Percentiles rank a stretch among this genome's conserved stretches.
phyloP scores from a whole-genome alignment of 2,329 filamentous ascomycete species.

The Diaporthe sp. region DNA sequence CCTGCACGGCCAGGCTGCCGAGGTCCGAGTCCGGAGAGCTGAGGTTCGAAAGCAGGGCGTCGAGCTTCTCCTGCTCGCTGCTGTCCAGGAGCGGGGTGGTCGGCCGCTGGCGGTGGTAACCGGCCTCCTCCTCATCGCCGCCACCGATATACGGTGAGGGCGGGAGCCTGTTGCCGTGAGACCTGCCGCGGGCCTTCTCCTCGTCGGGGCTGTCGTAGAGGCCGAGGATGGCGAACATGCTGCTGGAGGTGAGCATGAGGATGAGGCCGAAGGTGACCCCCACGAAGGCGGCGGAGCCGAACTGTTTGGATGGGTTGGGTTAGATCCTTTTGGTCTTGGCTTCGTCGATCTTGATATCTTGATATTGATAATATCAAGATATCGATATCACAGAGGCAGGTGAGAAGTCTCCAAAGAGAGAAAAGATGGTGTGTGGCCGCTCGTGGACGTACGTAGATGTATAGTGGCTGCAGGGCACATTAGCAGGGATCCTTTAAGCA shows the following conservation, averaged over 20 bases:
- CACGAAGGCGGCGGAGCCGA: conserved; percentile 76
- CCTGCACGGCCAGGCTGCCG: conserved; percentile 14
- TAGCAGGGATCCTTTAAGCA: neutral
- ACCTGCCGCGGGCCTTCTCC: neutral
- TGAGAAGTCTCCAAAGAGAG: neutral
- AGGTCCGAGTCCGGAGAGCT: conserved; percentile 38
- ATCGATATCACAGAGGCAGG: neutral
- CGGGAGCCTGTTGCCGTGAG: neutral
- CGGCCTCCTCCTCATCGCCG: conserved; percentile 40
- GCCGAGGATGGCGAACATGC: conserved; percentile 66
- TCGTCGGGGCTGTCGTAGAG: conserved; percentile 51
- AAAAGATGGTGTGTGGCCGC: neutral
- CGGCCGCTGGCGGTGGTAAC: conserved; percentile 17
- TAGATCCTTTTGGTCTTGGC: conserved; percentile 53
- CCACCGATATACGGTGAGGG: conserved; percentile 36
- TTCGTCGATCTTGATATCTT: neutral
- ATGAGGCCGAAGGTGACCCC: conserved; percentile 74
- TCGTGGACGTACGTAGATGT: conserved; percentile 39
- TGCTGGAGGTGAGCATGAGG: conserved; percentile 68
- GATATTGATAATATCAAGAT: neutral
- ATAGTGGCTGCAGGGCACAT: conserved; percentile 34
- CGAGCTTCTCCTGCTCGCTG: conserved; percentile 33
- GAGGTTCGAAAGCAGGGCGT: conserved; percentile 36
- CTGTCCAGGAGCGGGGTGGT: conserved; percentile 38
- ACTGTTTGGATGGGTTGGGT: conserved; percentile 59